These are phyloP conservation scores for Heritiera littoralis DNA, from an alignment of 345 rosid genomes.

Conservation along the genomic window DNA sequence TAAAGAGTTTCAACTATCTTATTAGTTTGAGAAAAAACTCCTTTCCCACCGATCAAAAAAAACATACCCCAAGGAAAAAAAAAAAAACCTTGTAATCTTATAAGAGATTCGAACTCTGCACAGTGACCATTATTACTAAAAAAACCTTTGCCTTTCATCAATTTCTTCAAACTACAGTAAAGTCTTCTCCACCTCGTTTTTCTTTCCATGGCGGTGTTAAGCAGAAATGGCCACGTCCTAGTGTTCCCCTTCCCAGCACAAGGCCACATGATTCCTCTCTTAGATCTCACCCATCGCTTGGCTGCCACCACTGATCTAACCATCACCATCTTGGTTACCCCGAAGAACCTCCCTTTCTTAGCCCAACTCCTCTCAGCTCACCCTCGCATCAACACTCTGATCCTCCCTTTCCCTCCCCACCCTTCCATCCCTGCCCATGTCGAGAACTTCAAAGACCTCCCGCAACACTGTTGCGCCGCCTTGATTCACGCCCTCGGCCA, in stretches of 20 bases:
- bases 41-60: no score
- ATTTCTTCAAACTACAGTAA: not conserved
- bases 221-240: slow-evolving; percentile 27
- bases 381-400: slow-evolving; percentile 31
- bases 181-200: not conserved
- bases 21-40: no score
- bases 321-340: slow-evolving; percentile 41
- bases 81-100: no score
- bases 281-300: slow-evolving; percentile 41
- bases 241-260: slow-evolving; percentile 50
- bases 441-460: slow-evolving; percentile 43
- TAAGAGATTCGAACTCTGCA: no score
- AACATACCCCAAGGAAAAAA: no score
- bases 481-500: slow-evolving; percentile 38
- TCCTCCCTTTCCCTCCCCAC: slow-evolving; percentile 51
- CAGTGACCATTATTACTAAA: not conserved
- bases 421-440: slow-evolving; percentile 41
- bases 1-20: no score
- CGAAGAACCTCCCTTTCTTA: slow-evolving; percentile 40
- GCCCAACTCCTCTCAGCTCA: slow-evolving; percentile 32
- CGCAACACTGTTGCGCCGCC: slow-evolving; percentile 19
- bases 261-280: slow-evolving; percentile 49
- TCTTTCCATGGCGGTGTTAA: slow-evolving; percentile 1
- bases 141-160: no score
- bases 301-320: slow-evolving; percentile 25